Evolutionary conservation across 129 eudicot genomes (phyloP).

Genomic region (Pseudognaphalium luteoalbum): DNA sequence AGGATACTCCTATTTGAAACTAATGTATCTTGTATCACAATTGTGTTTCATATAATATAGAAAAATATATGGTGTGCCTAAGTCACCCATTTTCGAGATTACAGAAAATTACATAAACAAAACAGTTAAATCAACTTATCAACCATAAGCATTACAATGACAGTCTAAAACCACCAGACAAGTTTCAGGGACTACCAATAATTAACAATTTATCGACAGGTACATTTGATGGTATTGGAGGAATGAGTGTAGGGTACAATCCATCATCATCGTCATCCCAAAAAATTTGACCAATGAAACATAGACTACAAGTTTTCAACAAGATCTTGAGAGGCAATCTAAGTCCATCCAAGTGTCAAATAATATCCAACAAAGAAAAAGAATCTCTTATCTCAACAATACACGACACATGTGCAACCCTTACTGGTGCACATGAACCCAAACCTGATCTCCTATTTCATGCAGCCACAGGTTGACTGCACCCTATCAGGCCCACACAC

Average conservation of each 20-base stretch:
- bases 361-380: background rate
- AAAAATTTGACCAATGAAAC: slow-evolving; percentile 21
- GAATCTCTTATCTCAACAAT: slow-evolving; percentile 1
- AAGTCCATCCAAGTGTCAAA: slow-evolving; percentile 27
- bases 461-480: background rate
- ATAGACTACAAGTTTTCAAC: slow-evolving; percentile 17
- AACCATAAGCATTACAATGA: background rate
- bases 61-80: background rate
- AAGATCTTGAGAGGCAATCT: slow-evolving; percentile 30
- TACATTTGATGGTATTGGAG: background rate
- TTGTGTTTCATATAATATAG: too few species aligned
- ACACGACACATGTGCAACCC: slow-evolving; percentile 9
- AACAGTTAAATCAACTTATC: background rate
- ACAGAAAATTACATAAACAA: background rate
- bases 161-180: background rate
- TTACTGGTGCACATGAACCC: background rate
- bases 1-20: too few species aligned
- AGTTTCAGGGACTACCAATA: background rate
- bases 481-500: background rate
- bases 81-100: background rate
- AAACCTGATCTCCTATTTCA: background rate
- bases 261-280: slow-evolving; percentile 10
- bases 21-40: too few species aligned
- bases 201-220: background rate
- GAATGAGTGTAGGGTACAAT: background rate